These are phyloP conservation scores for Ophiostoma sp. DNA, from an alignment of 2,329 filamentous ascomycete species.

Conservation along the genomic window DNA sequence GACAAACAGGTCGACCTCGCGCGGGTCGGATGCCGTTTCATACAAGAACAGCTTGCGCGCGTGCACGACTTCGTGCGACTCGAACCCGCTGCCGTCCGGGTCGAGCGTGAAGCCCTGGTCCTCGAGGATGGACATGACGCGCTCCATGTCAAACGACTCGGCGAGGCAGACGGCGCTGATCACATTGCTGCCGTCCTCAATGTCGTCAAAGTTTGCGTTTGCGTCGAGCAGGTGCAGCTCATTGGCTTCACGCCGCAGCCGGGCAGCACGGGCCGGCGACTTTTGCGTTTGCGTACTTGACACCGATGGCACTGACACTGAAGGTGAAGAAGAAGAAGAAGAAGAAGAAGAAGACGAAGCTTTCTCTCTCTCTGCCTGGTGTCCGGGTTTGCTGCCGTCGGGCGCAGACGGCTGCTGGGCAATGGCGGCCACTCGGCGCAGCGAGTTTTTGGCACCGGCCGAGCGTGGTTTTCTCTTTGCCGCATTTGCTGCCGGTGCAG, in stretches of 20 bases:
- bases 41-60: constrained; percentile 42
- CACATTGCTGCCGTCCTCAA: constrained; percentile 37
- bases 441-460: constrained; percentile 53
- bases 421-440: constrained; percentile 80
- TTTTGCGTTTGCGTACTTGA: too few species aligned
- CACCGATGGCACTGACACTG: constrained; percentile 22
- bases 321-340: neutral
- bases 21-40: constrained; percentile 40
- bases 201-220: constrained; percentile 22
- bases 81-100: constrained; percentile 57
- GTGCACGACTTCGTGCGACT: constrained; percentile 58
- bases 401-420: constrained; percentile 56
- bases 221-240: neutral
- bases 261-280: neutral
- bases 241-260: constrained; percentile 14
- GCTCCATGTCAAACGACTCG: constrained; percentile 59
- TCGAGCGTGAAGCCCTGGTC: constrained; percentile 58
- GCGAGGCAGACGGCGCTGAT: constrained; percentile 59
- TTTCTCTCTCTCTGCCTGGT: neutral
- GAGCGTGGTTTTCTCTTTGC: constrained; percentile 28
- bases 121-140: constrained; percentile 52
- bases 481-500: constrained; percentile 2
- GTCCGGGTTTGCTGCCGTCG: neutral
- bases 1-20: constrained; percentile 83
- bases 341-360: too few species aligned